Evolutionary conservation across 805 yeast genomes (phyloP), one percentile per base, ranked within the genome.

Genomic region (Yarrowia hollandica): DNA sequence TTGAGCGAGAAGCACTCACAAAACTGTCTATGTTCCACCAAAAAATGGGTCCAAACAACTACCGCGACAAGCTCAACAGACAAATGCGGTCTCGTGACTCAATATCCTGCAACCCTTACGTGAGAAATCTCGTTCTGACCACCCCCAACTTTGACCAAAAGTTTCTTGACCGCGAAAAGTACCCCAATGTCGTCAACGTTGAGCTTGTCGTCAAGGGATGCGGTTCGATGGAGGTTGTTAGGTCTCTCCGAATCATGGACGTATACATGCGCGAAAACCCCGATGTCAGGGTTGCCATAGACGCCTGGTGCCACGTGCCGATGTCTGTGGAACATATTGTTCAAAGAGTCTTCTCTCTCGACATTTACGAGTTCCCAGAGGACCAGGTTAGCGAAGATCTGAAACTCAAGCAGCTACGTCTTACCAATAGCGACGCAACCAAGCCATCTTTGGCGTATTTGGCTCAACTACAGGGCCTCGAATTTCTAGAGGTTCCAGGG

Each of bases 301-400:
- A 48, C 16, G 55, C 55, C 7, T 48, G 55, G 55, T 48, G 55
- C 6, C 55, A 48, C 15, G 55, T 48, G 2, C 55, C 55, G 21
- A 31, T 48, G 30, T 48, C 55, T n/a, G 39, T 48, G 21, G 55
- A 33, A 19, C 25, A 28, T 11, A 46, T 46, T 22, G 54, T 46
- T 9, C 54, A 46, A 19, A n/a, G 54, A 22, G 38, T 46, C 28
- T 46, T 16, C 38, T 48, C 55, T 33, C 14, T 48, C 30, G 55
- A 48, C 39, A 48, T 48, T 16, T 48, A 48, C 38, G 55, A 48
- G 30, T 48, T 48, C 15, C 55, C 55, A 5, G 55, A 48, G 12
- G 55, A 48, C 12, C 55, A 48, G 22, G 55, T 33, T 10, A 4
- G 15, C 8, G 30, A n/a, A 1, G 22, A 15, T 2, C 15, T 48